Percentiles rank a stretch among this genome's conserved stretches.
Conservation (phyloP, 352 stramenopile species). For the Aphanomyces cochlioides region DNA sequence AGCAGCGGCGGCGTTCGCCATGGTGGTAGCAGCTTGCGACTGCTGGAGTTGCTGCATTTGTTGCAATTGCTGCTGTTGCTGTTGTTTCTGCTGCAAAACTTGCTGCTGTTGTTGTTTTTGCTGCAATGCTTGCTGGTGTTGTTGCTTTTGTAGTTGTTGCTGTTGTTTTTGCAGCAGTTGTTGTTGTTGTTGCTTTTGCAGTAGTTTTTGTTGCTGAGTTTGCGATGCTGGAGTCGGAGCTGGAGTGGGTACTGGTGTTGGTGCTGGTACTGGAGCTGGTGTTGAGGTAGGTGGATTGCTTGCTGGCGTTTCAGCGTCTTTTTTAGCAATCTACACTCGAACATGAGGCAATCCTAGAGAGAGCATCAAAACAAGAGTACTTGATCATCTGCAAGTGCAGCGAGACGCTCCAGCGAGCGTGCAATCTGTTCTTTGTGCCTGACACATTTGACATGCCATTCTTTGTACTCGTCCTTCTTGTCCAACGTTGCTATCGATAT, state of each 20-base stretch:
- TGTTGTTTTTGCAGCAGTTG: constrained; percentile 27
- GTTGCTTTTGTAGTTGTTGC: constrained; percentile 33
- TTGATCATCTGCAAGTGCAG: constrained; percentile 75
- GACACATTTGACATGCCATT: constrained; percentile 66
- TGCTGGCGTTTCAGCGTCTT: constrained; percentile 42
- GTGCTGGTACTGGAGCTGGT: not conserved
- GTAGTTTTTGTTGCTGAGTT: constrained; percentile 20
- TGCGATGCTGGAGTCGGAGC: constrained; percentile 7
- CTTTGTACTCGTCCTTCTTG: constrained; percentile 57
- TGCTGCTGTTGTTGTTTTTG: constrained; percentile 30
- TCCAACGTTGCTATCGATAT: constrained; percentile 43
- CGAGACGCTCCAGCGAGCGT: constrained; percentile 62
- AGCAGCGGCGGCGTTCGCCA: not conserved
- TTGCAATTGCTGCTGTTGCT: constrained; percentile 35
- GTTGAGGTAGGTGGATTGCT: constrained; percentile 19
- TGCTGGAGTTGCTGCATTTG: constrained; percentile 29
- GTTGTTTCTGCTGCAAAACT: constrained; percentile 35
- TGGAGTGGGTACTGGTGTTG: not conserved
- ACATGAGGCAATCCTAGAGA: not conserved
- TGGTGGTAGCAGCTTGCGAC: constrained; percentile 6
- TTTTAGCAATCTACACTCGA: constrained; percentile 25
- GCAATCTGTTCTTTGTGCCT: constrained; percentile 66
- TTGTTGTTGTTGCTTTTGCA: constrained; percentile 12
- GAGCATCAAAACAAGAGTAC: constrained; percentile 34
- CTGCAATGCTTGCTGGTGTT: constrained; percentile 30